These are phyloP conservation scores for Termitomyces sp. DNA, from an alignment of 768 basidiomycete genomes.

Conservation along the genomic window DNA sequence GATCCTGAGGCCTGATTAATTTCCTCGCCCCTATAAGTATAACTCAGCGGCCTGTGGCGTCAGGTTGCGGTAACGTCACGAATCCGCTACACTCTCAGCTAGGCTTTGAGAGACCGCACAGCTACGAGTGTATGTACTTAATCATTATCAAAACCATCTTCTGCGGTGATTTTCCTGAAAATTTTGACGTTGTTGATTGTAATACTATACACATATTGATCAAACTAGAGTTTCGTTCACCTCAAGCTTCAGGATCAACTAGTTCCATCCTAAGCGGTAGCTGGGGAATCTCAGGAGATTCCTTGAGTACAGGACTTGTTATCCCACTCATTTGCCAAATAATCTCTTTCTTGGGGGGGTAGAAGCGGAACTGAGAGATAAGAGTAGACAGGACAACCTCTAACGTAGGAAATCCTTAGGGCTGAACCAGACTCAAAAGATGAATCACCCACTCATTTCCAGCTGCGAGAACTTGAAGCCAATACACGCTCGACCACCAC, in stretches of 20 bases:
- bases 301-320: neutral
- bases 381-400: slow-evolving; percentile 20
- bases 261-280: neutral
- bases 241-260: neutral
- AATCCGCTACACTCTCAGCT: too few relatives aligned
- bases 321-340: neutral
- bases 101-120: too few relatives aligned
- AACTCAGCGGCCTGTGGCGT: too few relatives aligned
- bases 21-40: too few relatives aligned
- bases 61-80: too few relatives aligned
- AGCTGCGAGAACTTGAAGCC: slow-evolving; percentile 35
- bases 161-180: too few relatives aligned
- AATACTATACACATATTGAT: too few relatives aligned
- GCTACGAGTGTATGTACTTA: too few relatives aligned
- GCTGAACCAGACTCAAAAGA: neutral
- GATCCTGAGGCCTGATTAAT: too few relatives aligned
- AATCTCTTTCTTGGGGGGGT: neutral
- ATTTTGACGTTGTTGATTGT: too few relatives aligned
- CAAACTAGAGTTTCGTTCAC: too few relatives aligned
- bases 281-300: neutral
- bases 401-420: neutral
- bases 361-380: neutral
- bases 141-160: too few relatives aligned
- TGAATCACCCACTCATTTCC: slow-evolving; percentile 29
- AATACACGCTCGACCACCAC: slow-evolving; percentile 31